phyloP scores from a whole-genome alignment of 495 filamentous ascomycete genomes.

The Xylaria bambusicola region DNA sequence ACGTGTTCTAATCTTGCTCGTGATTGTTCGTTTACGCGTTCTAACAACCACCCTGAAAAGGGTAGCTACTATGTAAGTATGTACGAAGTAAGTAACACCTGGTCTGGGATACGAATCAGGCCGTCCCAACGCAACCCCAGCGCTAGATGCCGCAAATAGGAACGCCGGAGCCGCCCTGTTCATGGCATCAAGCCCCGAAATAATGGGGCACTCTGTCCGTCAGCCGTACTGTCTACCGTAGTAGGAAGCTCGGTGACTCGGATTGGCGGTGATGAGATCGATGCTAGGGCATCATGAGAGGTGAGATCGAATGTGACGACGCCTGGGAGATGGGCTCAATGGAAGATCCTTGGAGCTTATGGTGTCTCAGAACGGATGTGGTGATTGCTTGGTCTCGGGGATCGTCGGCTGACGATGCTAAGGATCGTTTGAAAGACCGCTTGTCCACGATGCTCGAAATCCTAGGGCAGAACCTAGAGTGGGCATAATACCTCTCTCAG shows the following conservation, averaged over 20 bases:
- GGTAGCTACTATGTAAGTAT: no score
- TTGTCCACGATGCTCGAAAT: not conserved
- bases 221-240: conserved; percentile 16
- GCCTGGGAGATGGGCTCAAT: conserved; percentile 3
- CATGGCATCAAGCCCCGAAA: conserved; percentile 14
- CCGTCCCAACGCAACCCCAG: not conserved
- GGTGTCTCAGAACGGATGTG: not conserved
- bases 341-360: conserved; percentile 5
- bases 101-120: not conserved
- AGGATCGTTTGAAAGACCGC: conserved; percentile 6
- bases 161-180: conserved; percentile 16
- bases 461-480: not conserved
- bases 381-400: conserved; percentile 3
- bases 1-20: not conserved
- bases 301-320: conserved; percentile 5
- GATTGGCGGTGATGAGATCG: conserved; percentile 3
- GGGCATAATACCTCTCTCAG: no score
- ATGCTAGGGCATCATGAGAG: not conserved
- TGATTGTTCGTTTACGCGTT: conserved; percentile 6
- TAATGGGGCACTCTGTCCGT: conserved; percentile 13
- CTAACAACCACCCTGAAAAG: not conserved
- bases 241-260: conserved; percentile 14
- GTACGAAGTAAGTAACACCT: no score
- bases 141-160: conserved; percentile 4
- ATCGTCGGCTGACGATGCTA: conserved; percentile 2